A percentile compares a stretch with the other conserved stretches of the same genome.
Conservation (phyloP, 2,329 filamentous ascomycete species). For the Fusarium tupiense region DNA sequence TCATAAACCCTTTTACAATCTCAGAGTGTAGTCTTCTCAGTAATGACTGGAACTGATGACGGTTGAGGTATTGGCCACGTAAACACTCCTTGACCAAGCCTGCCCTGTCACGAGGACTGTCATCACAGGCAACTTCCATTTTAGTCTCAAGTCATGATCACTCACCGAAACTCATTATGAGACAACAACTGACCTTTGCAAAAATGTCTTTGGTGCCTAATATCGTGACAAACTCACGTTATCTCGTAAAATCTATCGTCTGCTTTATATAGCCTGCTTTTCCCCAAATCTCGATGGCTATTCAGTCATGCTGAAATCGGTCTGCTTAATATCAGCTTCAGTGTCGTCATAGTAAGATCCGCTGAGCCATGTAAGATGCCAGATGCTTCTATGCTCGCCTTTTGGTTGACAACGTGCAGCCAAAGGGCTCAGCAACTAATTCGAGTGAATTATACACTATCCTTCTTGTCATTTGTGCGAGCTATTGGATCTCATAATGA, state of each 20-base stretch:
- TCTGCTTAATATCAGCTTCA: conserved; percentile 12
- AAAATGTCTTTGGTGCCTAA: conserved; percentile 20
- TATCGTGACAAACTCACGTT: conserved; percentile 40
- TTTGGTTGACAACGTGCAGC: conserved; percentile 23
- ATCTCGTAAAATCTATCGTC: background rate
- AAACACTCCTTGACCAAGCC: background rate
- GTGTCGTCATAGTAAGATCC: conserved; percentile 36
- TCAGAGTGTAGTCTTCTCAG: background rate
- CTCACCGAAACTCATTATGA: conserved; percentile 13
- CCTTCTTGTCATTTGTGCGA: background rate
- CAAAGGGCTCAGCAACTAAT: conserved; percentile 9
- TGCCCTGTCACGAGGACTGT: background rate
- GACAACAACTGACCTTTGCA: conserved; percentile 21
- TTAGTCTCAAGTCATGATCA: conserved; percentile 8
- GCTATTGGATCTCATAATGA: conserved; percentile 3
- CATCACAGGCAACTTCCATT: conserved; percentile 1
- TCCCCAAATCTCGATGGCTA: conserved; percentile 3
- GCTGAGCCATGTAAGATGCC: conserved; percentile 16
- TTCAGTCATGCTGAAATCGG: conserved; percentile 24
- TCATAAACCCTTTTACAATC: background rate
- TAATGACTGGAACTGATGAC: background rate
- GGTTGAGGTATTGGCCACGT: background rate
- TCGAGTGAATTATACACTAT: background rate
- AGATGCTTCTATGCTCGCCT: conserved; percentile 3
- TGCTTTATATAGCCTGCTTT: conserved; percentile 17